Percentiles rank a stretch among this genome's conserved stretches.
These are phyloP conservation scores for Oemleria cerasiformis DNA, from an alignment of 306 rosid species.

Conservation along the genomic window DNA sequence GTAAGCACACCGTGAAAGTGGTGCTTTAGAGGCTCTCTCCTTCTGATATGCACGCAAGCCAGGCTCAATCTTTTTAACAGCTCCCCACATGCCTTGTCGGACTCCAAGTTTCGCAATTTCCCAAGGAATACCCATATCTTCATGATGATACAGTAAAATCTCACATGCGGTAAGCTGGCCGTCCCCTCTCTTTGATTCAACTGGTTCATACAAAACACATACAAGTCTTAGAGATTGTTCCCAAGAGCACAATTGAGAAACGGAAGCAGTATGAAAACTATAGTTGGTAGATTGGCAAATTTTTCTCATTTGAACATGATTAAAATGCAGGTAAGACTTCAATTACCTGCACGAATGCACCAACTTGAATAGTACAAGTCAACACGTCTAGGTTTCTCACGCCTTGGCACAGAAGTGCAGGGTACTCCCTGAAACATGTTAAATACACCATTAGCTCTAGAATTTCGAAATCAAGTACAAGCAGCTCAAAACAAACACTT, in stretches of 20 bases:
- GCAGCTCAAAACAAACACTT: background rate
- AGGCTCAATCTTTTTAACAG: slow-evolving; percentile 86
- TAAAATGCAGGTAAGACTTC: background rate
- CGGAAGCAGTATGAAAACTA: background rate
- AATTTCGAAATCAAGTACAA: background rate
- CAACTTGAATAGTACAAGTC: slow-evolving; percentile 63
- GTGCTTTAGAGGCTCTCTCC: slow-evolving; percentile 53
- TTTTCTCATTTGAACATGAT: background rate
- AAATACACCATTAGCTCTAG: background rate
- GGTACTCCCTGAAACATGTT: slow-evolving; percentile 44
- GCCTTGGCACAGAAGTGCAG: slow-evolving; percentile 47
- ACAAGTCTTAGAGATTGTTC: slow-evolving; percentile 17
- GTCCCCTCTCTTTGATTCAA: slow-evolving; percentile 63
- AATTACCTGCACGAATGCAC: slow-evolving; percentile 62
- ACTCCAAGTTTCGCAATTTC: slow-evolving; percentile 94
- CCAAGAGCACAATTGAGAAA: slow-evolving; percentile 12
- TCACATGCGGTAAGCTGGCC: slow-evolving; percentile 78
- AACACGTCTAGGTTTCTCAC: slow-evolving; percentile 54
- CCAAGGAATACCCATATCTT: slow-evolving; percentile 99
- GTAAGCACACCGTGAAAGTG: slow-evolving; percentile 55
- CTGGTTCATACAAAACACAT: slow-evolving; percentile 40
- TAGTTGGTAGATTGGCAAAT: slow-evolving; percentile 11
- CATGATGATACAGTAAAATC: slow-evolving; percentile 77
- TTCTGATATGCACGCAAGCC: slow-evolving; percentile 67
- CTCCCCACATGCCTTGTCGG: slow-evolving; percentile 98